These are phyloP conservation scores for Colletotrichum sp. DNA, from an alignment of 2,329 filamentous ascomycete genomes.

Conservation along the genomic window DNA sequence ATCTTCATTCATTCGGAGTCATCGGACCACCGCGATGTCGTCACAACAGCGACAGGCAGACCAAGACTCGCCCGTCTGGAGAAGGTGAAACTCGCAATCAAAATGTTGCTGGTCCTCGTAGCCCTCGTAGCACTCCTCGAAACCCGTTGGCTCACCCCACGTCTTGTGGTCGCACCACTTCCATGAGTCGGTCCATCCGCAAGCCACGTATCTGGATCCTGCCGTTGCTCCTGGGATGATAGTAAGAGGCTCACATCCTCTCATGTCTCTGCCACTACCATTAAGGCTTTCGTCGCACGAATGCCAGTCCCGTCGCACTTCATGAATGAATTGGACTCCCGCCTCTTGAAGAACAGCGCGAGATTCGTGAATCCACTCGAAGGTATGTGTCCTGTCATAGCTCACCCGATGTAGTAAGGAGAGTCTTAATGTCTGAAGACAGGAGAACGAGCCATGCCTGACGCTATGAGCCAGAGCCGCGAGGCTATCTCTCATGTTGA, in stretches of 20 bases:
- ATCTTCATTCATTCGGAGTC: background rate
- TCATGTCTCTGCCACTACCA: background rate
- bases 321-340: background rate
- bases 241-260: background rate
- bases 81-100: background rate
- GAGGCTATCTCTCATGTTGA: background rate
- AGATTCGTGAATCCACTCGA: background rate
- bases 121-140: too few relatives aligned
- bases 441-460: background rate
- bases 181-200: background rate
- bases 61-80: background rate
- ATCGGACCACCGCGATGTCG: rapidly evolving
- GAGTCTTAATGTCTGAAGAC: background rate
- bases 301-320: background rate
- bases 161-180: background rate
- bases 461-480: background rate
- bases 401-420: background rate
- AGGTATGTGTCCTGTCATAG: background rate
- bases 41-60: background rate
- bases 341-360: background rate
- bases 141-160: too few relatives aligned
- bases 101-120: too few relatives aligned
- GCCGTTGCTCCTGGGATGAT: background rate
- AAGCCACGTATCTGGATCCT: background rate
- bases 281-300: background rate